Conservation (phyloP, 148 eudicot species). For the Drosera capensis region DNA sequence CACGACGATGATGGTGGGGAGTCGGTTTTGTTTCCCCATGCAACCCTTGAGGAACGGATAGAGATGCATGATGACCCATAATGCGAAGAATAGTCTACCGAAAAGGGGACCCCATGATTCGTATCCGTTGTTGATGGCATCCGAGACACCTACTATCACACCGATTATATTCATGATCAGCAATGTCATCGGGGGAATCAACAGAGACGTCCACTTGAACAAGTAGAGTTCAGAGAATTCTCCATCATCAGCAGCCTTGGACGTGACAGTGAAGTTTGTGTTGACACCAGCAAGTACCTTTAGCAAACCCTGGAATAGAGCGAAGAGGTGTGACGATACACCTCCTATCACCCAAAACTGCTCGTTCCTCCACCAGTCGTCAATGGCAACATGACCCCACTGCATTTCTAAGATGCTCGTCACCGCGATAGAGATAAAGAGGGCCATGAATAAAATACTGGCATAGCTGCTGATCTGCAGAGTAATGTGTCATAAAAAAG, state of each 20-base stretch:
- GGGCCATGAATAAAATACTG: constrained; percentile 75
- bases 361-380: constrained; percentile 99
- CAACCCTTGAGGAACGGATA: constrained; percentile 94
- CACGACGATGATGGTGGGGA: constrained; percentile 79
- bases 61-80: constrained; percentile 91
- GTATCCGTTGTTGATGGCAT: constrained; percentile 88
- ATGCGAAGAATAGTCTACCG: constrained; percentile 76
- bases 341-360: constrained; percentile 99
- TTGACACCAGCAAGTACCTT: constrained; percentile 90
- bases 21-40: constrained; percentile 59
- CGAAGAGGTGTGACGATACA: constrained; percentile 79
- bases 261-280: constrained; percentile 92
- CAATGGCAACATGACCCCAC: constrained; percentile 92
- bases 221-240: constrained; percentile 82
- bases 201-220: constrained; percentile 83
- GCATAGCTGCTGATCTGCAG: constrained; percentile 96
- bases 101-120: constrained; percentile 90
- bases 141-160: constrained; percentile 65
- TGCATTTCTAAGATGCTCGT: constrained; percentile 85
- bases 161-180: constrained; percentile 77
- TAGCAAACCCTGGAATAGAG: constrained; percentile 89
- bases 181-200: constrained; percentile 74
- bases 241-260: constrained; percentile 86
- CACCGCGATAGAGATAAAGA: constrained; percentile 77
- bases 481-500: neutral